Percentiles rank a stretch among this genome's conserved stretches.
Conservation (phyloP, 345 rosid species). For the Rhodamnia rubescens region DNA sequence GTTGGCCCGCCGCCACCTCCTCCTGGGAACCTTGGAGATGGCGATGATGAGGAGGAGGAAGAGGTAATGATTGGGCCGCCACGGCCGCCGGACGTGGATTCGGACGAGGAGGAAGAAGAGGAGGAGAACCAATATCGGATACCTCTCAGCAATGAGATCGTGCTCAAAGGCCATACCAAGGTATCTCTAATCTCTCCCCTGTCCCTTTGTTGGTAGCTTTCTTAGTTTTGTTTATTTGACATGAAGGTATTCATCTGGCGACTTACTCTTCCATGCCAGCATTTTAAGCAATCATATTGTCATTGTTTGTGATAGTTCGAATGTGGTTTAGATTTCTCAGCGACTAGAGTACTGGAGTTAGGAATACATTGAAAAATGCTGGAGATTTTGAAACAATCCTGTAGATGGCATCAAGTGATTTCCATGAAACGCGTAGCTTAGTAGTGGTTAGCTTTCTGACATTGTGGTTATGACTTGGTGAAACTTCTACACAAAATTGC, state of each 20-base stretch:
- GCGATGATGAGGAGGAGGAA: constrained; percentile 23
- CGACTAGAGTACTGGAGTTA: background rate
- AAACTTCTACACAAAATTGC: background rate
- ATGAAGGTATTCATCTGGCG: background rate
- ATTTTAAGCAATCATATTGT: background rate
- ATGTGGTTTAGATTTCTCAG: too few species aligned
- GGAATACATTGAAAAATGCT: background rate
- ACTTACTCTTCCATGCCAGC: background rate
- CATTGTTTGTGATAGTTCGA: background rate
- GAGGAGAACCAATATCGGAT: constrained; percentile 51
- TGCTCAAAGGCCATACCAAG: constrained; percentile 84
- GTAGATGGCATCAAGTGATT: background rate
- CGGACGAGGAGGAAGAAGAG: constrained; percentile 42
- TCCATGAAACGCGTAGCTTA: background rate
- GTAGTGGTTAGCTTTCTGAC: background rate
- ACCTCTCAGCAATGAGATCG: constrained; percentile 79
- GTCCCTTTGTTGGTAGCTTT: background rate
- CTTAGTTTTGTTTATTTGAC: background rate
- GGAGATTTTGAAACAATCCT: background rate
- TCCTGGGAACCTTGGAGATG: constrained; percentile 10
- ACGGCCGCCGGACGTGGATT: constrained; percentile 32
- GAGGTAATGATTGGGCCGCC: constrained; percentile 51
- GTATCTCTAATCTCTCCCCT: constrained; percentile 13
- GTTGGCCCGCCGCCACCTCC: constrained; percentile 50
- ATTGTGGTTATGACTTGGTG: background rate